Evolutionary conservation across 805 yeast genomes (phyloP), one percentile per base, ranked within the genome.

Genomic region (Priceomyces melissophilus): DNA sequence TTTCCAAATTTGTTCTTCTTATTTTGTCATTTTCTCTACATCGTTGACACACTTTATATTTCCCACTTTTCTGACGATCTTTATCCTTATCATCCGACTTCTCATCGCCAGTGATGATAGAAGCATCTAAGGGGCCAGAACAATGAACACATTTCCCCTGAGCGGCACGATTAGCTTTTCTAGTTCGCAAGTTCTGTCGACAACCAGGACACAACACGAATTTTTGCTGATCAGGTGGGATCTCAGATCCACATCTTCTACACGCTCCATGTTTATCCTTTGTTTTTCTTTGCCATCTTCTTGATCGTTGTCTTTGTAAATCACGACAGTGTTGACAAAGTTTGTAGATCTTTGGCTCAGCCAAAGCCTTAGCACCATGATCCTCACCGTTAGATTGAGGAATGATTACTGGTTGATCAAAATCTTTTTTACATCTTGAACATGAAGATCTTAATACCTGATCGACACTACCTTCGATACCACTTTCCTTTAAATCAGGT

Each of bases 61-160:
- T 68, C 13, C 54, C 58, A 28, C 46, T 16, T 29, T 48, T 52
- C 28, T 50, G 43, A 31, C 57, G 52, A 29, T 55, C 58, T 42
- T 53, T 54, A 3, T 43, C 51, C 39, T 30, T 29, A 5, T 20
- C 25, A 16, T 39, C 41, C 2, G 44, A 48, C 34, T 50, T 50
- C 9, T 49, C 54, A 25, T 60, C 64, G 17, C 55, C 60, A 11
- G 62, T 54, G 25, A 65, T 58, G 23, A 68, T 65, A 40, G 67
- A 63, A 1, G 73, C 65, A 41, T 67, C 71, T 5, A 70, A 55
- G 6, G 81, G 79, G 2, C 85, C 84, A 1, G 81, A 68, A 46
- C 87, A 82, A 53, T 82, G 87, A 11, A 82, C 84, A 61, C 87
- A 82, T 50, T 73, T 74, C 1, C 87, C 87, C 47, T 71, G 74